Percentiles rank a stretch among this genome's conserved stretches.
phyloP scores from a whole-genome alignment of 805 yeast genomes.

The Wickerhamia fluorescens region DNA sequence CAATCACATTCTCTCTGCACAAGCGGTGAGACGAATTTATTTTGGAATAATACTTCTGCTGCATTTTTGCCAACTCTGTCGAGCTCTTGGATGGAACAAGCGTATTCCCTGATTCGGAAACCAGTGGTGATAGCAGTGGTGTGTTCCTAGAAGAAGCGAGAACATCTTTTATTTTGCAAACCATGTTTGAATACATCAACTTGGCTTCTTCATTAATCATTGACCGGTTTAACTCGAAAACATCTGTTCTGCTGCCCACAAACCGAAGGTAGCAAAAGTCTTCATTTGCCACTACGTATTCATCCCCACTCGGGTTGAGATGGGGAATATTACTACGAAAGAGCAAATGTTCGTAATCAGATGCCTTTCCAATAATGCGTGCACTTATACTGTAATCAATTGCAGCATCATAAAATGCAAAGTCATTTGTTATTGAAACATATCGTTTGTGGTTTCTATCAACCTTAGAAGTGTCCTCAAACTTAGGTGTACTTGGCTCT shows the following conservation, averaged over 20 bases:
- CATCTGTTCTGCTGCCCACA: constrained; percentile 15
- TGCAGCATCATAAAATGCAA: constrained; percentile 21
- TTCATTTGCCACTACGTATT: constrained; percentile 26
- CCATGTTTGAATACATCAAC: constrained; percentile 22
- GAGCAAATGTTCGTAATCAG: constrained; percentile 18
- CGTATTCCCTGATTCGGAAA: background rate
- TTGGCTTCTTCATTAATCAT: constrained; percentile 28
- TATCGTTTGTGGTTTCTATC: constrained; percentile 6
- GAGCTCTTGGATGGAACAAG: constrained; percentile 15
- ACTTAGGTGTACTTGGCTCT: constrained; percentile 4
- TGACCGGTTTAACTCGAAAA: constrained; percentile 21
- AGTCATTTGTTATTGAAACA: constrained; percentile 19
- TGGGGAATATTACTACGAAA: constrained; percentile 8
- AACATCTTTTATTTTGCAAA: constrained; percentile 20
- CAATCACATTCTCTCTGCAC: constrained; percentile 13
- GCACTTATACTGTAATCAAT: constrained; percentile 29
- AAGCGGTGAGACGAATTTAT: constrained; percentile 7
- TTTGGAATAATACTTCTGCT: constrained; percentile 19
- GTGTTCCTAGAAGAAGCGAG: constrained; percentile 20
- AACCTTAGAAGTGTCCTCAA: constrained; percentile 4
- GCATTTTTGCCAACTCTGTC: constrained; percentile 22
- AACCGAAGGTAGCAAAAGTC: constrained; percentile 19
- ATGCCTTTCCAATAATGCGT: constrained; percentile 30
- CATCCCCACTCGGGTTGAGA: constrained; percentile 13
- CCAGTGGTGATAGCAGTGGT: background rate